Conservation (phyloP, 1,284 basidiomycete genomes). For the Cutaneotrichosporon daszewskae region DNA sequence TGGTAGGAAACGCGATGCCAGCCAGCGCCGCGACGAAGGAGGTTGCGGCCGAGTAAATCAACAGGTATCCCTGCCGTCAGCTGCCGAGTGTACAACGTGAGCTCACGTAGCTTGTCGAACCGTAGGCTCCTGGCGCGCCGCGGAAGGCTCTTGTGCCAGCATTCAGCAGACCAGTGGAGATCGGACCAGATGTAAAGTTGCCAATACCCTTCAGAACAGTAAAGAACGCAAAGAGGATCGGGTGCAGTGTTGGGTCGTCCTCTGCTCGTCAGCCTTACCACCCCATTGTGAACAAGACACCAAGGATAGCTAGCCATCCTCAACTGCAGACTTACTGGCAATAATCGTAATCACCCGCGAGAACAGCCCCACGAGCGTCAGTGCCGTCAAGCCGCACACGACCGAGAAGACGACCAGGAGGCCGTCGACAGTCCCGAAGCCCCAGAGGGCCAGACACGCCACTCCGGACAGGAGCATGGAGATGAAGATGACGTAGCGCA, state of each 20-base stretch:
- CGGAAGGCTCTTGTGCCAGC: conserved; percentile 15
- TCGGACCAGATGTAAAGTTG: conserved; percentile 40
- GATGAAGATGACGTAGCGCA: conserved; percentile 27
- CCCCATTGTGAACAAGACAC: not conserved
- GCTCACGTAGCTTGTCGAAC: conserved; percentile 33
- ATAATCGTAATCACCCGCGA: conserved; percentile 30
- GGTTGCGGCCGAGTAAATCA: conserved; percentile 25
- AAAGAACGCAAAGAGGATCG: conserved; percentile 38
- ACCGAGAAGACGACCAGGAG: conserved; percentile 28
- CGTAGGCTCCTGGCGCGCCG: conserved; percentile 38
- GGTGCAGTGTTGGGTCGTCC: conserved; percentile 35
- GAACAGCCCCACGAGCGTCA: conserved; percentile 35
- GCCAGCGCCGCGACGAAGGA: conserved; percentile 24
- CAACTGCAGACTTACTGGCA: conserved; percentile 10
- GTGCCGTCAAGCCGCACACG: conserved; percentile 28
- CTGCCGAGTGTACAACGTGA: too few species aligned
- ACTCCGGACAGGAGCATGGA: conserved; percentile 34
- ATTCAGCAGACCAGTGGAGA: conserved; percentile 31
- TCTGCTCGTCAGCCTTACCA: conserved; percentile 1
- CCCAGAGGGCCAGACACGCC: conserved; percentile 44
- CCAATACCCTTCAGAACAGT: conserved; percentile 41
- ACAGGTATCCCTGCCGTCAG: conserved; percentile 15
- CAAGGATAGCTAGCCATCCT: not conserved
- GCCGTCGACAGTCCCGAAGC: conserved; percentile 33
- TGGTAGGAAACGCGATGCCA: too few species aligned